A percentile compares a stretch with the other conserved stretches of the same genome.
Conservation (phyloP, 1,284 basidiomycete species). For the Clitocybe nebularis region DNA sequence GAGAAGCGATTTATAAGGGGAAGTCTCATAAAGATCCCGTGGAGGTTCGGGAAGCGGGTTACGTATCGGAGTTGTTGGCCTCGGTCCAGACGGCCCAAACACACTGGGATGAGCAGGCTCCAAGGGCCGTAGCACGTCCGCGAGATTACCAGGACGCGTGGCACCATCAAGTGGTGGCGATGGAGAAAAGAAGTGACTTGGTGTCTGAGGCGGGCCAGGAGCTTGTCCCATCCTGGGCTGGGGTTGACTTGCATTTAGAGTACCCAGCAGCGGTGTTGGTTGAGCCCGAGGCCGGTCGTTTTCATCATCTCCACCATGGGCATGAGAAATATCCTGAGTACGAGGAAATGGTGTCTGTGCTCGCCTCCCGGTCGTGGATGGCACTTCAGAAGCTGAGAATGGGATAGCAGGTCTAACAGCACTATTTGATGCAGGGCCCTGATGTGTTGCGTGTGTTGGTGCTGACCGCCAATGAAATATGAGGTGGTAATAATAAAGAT, state of each 20-base stretch:
- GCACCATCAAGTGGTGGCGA: slow-evolving; percentile 1
- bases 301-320: slow-evolving; percentile 1
- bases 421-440: background rate
- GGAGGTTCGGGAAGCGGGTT: slow-evolving; percentile 54
- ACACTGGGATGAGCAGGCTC: slow-evolving; percentile 3
- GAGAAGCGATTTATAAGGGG: slow-evolving; percentile 45
- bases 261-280: no score
- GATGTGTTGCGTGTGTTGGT: background rate
- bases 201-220: slow-evolving; percentile 3
- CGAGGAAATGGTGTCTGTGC: slow-evolving; percentile 4
- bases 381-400: background rate
- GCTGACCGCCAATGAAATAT: background rate
- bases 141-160: background rate
- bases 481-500: no score
- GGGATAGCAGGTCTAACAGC: background rate
- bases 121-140: background rate
- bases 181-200: background rate
- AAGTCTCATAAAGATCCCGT: slow-evolving; percentile 42
- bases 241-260: no score
- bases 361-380: slow-evolving; percentile 2
- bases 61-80: slow-evolving; percentile 17
- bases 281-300: background rate
- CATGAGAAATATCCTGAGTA: background rate
- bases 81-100: slow-evolving; percentile 15
- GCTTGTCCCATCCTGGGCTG: background rate